A percentile compares a stretch with the other conserved stretches of the same genome.
Conservation (phyloP, 2,329 filamentous ascomycete species). For the Penicillium sp. region DNA sequence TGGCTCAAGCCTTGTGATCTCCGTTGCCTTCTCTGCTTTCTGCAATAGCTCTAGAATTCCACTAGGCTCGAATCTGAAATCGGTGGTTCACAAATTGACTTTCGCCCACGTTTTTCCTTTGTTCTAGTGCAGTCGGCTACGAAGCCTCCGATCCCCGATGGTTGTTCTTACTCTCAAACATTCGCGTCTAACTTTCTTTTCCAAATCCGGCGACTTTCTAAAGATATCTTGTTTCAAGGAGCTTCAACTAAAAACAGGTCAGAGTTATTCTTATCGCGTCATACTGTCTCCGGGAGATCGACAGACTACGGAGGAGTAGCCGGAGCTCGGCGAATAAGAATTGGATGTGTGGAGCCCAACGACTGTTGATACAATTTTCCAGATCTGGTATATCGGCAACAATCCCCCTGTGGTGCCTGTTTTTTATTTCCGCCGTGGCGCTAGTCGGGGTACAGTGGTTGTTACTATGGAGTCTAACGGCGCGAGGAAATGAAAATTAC, state of each 20-base stretch:
- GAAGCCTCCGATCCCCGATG: not conserved
- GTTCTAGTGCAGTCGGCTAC: not conserved
- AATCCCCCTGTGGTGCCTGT: not conserved
- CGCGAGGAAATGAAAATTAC: not conserved
- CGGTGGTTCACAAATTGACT: not conserved
- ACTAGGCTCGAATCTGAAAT: not conserved
- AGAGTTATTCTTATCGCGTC: not conserved
- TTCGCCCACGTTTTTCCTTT: not conserved
- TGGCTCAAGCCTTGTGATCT: not conserved
- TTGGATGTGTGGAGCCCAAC: not conserved
- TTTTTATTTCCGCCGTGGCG: not conserved
- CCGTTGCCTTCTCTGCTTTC: not conserved
- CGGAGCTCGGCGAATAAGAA: not conserved
- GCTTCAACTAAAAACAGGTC: not conserved
- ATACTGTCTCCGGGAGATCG: not conserved
- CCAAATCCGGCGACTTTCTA: constrained; percentile 6
- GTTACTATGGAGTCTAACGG: not conserved
- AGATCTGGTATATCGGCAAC: not conserved
- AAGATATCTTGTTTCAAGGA: constrained; percentile 15
- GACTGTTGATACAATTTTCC: not conserved
- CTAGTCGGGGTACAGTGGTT: not conserved
- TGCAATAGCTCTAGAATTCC: not conserved
- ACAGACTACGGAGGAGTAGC: not conserved
- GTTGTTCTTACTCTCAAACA: constrained; percentile 7
- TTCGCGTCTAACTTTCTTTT: not conserved